These are phyloP conservation scores for Penicillium riverlandense DNA, from an alignment of 495 filamentous ascomycete genomes.

Conservation along the genomic window DNA sequence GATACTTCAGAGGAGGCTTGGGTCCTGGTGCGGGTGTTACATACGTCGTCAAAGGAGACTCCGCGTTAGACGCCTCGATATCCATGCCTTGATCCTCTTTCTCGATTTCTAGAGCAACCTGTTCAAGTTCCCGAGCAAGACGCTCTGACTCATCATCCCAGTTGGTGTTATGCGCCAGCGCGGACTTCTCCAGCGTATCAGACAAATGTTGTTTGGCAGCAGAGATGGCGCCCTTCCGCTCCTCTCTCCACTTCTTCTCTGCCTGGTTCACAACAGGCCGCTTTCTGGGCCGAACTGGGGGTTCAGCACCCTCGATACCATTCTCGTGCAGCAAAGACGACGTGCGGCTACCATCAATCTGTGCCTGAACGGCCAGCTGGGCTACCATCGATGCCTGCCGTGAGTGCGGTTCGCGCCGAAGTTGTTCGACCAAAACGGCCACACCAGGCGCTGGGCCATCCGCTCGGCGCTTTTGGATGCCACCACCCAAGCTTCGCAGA, in stretches of 20 bases:
- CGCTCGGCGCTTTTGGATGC: slow-evolving; percentile 33
- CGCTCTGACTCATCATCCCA: slow-evolving; percentile 40
- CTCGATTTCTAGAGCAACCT: slow-evolving; percentile 40
- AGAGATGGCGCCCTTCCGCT: slow-evolving; percentile 28
- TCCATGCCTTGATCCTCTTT: slow-evolving; percentile 15
- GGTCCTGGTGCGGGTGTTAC: slow-evolving; percentile 7
- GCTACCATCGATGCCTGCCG: slow-evolving; percentile 34
- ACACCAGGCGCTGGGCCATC: slow-evolving; percentile 21
- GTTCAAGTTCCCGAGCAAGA: slow-evolving; percentile 38
- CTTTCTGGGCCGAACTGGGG: slow-evolving; percentile 21
- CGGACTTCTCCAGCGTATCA: slow-evolving; percentile 26
- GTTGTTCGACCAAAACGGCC: slow-evolving; percentile 37
- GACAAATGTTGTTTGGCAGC: slow-evolving; percentile 34
- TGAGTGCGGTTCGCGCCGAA: slow-evolving; percentile 30
- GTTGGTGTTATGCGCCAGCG: slow-evolving; percentile 22
- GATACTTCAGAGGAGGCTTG: slow-evolving; percentile 31
- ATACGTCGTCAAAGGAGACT: not conserved
- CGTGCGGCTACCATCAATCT: not conserved
- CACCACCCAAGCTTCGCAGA: slow-evolving; percentile 16
- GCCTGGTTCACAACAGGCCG: slow-evolving; percentile 39
- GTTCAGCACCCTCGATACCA: not conserved
- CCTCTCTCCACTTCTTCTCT: slow-evolving; percentile 35
- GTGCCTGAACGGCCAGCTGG: slow-evolving; percentile 19
- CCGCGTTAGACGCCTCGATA: not conserved
- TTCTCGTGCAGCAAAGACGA: not conserved